Evolutionary conservation across 305 asterid species (phyloP), one percentile per base, ranked within the genome.

Genomic region (Solanum hybrid): DNA sequence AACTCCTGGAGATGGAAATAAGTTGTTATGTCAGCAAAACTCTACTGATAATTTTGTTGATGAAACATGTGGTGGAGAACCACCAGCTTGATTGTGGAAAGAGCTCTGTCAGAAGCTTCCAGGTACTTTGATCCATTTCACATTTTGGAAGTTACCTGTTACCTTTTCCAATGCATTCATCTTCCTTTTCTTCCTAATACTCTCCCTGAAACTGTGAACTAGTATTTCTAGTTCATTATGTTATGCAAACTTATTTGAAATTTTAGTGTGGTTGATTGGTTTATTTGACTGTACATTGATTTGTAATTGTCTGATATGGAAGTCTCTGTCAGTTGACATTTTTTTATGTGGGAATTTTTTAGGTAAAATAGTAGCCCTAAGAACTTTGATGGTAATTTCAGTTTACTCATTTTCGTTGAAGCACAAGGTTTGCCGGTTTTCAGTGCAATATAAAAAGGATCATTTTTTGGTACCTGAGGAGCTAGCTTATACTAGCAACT

Each of bases 31-130:
- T 95, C 98, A 93, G 89, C 98, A 96, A 89, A 97, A 94, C 90
- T 96, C 98, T 7, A 91, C 96, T 5, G 98, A 94, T 82, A 96
- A 95, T 91, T 95, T 95, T 93, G 96, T 91, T 71, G 97, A 92
- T 92, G 97, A 96, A 86, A 92, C 94, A 13, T 94, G 93, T 90
- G 93, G 90, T 85, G 93, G 93, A 89, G 97, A 95, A 88, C 97
- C 96, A 46, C 95, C 94, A 13, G 91, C 94, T 28, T 94, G 91
- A 93, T 79, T 89, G 81, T 77, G 71, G 83, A 87, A 76, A 85
- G 79, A 90, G 84, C 85, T 85, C 74, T 77, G 75, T 85, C 86
- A 37, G 90, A 88, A 89, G 87, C 89, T 75, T 89, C 84, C 90
- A 92, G 96, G 97, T 95, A 92, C 88, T 85, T 85, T 85, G 33